Percentiles rank a stretch among this genome's conserved stretches.
phyloP scores from a whole-genome alignment of 2,329 filamentous ascomycete genomes.

The Corinectria fuckeliana region DNA sequence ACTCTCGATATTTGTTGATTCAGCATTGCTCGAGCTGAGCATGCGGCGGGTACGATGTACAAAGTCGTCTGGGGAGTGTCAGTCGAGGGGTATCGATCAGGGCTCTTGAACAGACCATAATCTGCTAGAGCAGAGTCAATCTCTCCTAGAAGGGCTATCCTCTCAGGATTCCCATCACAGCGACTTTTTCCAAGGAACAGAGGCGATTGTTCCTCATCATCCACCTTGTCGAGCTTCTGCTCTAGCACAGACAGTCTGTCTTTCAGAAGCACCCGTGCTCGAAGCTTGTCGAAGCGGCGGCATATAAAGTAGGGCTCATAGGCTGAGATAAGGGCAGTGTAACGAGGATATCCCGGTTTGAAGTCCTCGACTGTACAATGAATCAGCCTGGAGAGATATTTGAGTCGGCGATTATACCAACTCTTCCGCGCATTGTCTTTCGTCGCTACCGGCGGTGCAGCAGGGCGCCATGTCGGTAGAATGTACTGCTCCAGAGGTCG shows the following conservation, averaged over 20 bases:
- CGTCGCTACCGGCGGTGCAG: not conserved
- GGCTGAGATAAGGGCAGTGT: constrained; percentile 39
- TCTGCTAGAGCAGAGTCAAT: constrained; percentile 4
- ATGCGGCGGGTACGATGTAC: not conserved
- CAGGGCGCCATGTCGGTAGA: not conserved
- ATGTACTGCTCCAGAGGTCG: not conserved
- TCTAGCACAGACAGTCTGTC: constrained; percentile 40
- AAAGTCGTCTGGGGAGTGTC: not conserved
- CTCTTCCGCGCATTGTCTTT: not conserved
- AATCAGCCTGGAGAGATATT: not conserved
- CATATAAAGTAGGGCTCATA: constrained; percentile 36
- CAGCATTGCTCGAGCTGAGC: not conserved
- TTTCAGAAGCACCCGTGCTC: constrained; percentile 39
- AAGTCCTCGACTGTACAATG: constrained; percentile 13
- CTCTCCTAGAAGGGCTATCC: not conserved
- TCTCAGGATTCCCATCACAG: constrained; percentile 25
- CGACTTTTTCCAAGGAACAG: constrained; percentile 20
- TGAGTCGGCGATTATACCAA: not conserved
- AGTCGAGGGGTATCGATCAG: not conserved
- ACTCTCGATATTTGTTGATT: not conserved
- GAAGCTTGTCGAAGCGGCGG: constrained; percentile 38
- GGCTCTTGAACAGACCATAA: constrained; percentile 4
- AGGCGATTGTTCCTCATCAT: constrained; percentile 29
- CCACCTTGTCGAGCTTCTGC: constrained; percentile 34
- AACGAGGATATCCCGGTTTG: constrained; percentile 40